Conservation (phyloP, 129 eudicot genomes). For the Chrysanthemum seticuspe region DNA sequence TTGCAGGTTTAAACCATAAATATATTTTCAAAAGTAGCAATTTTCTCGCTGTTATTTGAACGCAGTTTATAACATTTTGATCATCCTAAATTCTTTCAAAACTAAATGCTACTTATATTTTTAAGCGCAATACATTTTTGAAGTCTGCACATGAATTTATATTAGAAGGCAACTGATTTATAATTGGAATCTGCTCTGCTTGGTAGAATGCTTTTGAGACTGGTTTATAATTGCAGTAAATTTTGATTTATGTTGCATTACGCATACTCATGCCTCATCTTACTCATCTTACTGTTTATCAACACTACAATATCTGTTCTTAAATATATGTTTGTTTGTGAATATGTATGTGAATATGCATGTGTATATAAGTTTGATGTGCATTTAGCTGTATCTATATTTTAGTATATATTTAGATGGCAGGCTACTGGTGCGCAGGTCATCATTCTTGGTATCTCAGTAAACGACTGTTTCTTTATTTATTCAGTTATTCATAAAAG, state of each 20-base stretch:
- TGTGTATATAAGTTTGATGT: neutral
- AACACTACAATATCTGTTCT: neutral
- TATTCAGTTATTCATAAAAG: neutral
- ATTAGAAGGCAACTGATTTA: neutral
- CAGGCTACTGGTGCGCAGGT: neutral
- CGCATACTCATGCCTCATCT: too few species aligned
- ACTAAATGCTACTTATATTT: neutral
- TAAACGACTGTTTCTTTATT: neutral
- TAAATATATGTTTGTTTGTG: neutral
- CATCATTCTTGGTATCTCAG: neutral
- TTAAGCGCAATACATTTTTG: neutral
- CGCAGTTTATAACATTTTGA: too few species aligned
- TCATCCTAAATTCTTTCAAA: neutral
- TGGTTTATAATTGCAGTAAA: neutral
- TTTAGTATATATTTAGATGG: neutral
- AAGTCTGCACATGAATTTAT: neutral
- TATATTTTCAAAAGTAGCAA: neutral
- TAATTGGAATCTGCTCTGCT: neutral
- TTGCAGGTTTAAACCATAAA: neutral
- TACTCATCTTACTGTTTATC: too few species aligned
- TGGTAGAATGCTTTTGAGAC: neutral
- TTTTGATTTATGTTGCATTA: neutral
- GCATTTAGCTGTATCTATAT: neutral
- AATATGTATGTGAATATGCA: neutral
- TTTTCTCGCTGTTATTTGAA: neutral